These are phyloP conservation scores for Ampelocalamus luodianensis DNA, from an alignment of 176 grass and related monocot species.

Conservation along the genomic window DNA sequence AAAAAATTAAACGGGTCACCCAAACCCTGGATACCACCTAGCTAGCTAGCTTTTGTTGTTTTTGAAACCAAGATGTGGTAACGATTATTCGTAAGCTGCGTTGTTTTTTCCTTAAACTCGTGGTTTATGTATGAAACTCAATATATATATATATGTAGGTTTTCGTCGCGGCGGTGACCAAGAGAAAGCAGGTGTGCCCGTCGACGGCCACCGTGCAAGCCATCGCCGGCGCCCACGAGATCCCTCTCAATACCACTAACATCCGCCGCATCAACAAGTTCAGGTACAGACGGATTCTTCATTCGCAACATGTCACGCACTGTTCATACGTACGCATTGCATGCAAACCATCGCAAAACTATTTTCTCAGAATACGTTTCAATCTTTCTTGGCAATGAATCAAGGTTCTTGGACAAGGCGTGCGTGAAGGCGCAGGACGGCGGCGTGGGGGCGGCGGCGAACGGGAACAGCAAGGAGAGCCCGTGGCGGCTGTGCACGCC, in stretches of 20 bases:
- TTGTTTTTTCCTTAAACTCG: not conserved
- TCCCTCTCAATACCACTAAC: slow-evolving; percentile 28
- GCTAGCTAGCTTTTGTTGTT: not conserved
- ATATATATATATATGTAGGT: slow-evolving; percentile 48
- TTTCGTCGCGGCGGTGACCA: slow-evolving; percentile 69
- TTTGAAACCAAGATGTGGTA: not conserved
- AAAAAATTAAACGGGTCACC: too few relatives aligned
- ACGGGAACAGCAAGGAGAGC: slow-evolving; percentile 46
- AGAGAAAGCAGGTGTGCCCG: slow-evolving; percentile 87
- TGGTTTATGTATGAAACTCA: not conserved
- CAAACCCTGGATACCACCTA: too few relatives aligned
- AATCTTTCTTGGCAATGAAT: not conserved
- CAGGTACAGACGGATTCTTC: slow-evolving; percentile 33
- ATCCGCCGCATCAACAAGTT: slow-evolving; percentile 63
- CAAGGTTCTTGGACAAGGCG: slow-evolving; percentile 83
- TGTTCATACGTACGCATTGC: not conserved
- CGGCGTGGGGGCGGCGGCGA: not conserved
- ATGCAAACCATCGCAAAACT: not conserved
- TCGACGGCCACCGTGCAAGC: slow-evolving; percentile 39
- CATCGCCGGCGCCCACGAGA: slow-evolving; percentile 7
- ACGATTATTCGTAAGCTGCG: not conserved
- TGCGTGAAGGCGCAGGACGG: slow-evolving; percentile 61
- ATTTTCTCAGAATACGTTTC: not conserved
- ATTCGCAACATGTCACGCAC: not conserved
- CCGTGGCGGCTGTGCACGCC: slow-evolving; percentile 67